A percentile compares a stretch with the other conserved stretches of the same genome.
Conservation (phyloP, 768 basidiomycete species). For the Boletus rubescentipes region DNA sequence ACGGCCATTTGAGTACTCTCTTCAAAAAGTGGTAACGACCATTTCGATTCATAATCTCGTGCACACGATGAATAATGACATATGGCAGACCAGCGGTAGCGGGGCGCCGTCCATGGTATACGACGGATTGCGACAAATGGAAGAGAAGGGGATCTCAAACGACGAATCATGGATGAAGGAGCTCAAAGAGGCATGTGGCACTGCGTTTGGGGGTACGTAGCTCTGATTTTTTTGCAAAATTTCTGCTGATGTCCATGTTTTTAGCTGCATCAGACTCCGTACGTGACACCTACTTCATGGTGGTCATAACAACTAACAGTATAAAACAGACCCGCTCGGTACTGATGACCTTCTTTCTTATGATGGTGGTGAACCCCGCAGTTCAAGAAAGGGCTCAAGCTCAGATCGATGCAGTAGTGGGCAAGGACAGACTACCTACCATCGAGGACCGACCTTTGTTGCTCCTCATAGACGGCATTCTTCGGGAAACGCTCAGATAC, state of each 20-base stretch:
- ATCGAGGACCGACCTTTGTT: conserved; percentile 19
- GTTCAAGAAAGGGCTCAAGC: conserved; percentile 8
- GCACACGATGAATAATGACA: not conserved
- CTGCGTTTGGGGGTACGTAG: not conserved
- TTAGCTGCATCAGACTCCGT: conserved; percentile 5
- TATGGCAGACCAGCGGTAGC: not conserved
- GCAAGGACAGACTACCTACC: conserved; percentile 11
- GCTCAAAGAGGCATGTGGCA: not conserved
- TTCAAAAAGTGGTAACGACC: not conserved
- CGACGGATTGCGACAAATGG: not conserved
- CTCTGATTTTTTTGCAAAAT: not conserved
- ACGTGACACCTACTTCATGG: not conserved
- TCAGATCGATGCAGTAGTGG: conserved; percentile 16
- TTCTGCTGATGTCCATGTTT: not conserved
- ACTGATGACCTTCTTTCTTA: conserved; percentile 1
- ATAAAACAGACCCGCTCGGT: not conserved
- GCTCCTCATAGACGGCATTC: conserved; percentile 38
- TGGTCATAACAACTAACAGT: too few relatives aligned
- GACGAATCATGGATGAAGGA: not conserved
- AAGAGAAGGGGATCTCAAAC: not conserved
- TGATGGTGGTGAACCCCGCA: conserved; percentile 7
- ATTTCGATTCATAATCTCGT: too few relatives aligned
- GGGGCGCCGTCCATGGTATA: not conserved
- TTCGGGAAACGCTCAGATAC: conserved; percentile 27
- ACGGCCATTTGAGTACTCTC: not conserved